These are phyloP conservation scores for Epichloe festucae DNA, from an alignment of 2,329 filamentous ascomycete genomes.

Conservation along the genomic window DNA sequence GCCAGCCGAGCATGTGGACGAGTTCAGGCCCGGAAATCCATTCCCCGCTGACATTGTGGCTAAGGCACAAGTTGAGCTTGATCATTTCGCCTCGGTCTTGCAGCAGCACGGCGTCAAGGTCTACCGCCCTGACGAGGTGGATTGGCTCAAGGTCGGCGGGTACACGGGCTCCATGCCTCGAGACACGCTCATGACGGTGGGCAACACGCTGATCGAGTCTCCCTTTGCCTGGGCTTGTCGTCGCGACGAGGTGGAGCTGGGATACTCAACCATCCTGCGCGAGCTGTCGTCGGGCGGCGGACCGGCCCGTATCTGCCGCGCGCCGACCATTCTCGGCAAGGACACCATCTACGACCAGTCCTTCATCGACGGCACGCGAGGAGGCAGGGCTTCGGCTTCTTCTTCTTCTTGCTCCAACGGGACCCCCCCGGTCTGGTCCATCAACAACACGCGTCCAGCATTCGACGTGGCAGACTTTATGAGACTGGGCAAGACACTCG, in stretches of 20 bases:
- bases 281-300: constrained; percentile 1
- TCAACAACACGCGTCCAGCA: constrained; percentile 20
- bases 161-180: constrained; percentile 22
- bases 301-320: constrained; percentile 6
- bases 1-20: constrained; percentile 3
- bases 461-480: constrained; percentile 23
- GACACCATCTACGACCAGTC: constrained; percentile 12
- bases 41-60: constrained; percentile 12
- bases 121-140: constrained; percentile 11
- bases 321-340: constrained; percentile 6
- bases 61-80: constrained; percentile 13
- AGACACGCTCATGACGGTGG: constrained; percentile 20
- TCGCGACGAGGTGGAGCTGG: constrained; percentile 12
- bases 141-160: constrained; percentile 14
- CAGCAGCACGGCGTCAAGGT: constrained; percentile 12
- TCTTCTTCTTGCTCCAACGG: background rate
- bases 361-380: background rate
- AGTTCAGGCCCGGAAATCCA: constrained; percentile 11
- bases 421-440: constrained; percentile 12
- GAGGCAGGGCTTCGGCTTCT: background rate
- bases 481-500: constrained; percentile 18
- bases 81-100: constrained; percentile 13
- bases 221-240: constrained; percentile 19
- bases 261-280: constrained; percentile 5
- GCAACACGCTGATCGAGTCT: constrained; percentile 18